Evolutionary conservation across 2,329 filamentous ascomycete species (phyloP), one percentile per base, ranked within the genome.

Genomic region (Cladosporium sp.): DNA sequence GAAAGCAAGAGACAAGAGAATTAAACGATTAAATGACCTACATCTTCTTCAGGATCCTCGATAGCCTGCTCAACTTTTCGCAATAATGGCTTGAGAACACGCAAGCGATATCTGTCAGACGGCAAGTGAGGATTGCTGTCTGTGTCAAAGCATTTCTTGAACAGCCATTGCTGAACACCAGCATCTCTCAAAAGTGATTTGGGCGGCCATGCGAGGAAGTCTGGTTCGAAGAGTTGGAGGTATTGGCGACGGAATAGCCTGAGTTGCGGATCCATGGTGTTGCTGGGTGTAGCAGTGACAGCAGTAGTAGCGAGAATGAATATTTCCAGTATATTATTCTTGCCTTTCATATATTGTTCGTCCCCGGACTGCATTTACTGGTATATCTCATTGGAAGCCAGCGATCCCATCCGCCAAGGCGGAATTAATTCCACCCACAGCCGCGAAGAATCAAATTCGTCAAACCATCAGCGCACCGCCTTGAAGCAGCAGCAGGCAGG

Each of bases 11-110:
- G 4, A 32, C 28, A 32, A 62, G 50, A 61, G 61, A 51, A 44
- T 48, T 47, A 49, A 36, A 40, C 48, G 10, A n/a, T 37, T 28
- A 15, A 25, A 34, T 20, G 48, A 78, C 89, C 78, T 87, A 96
- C 92, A 87, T 96, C 85, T 79, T 90, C 80, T 65, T 96, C 89
- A 73, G 91, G 92, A 71, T 96, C 85, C 58, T 83, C 79, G 48
- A 96, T 90, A 34, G 87, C 83, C 28, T 79, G 75, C 71, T 96
- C 90, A 53, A 96, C 85, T 57, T 78, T 82, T 7, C 78, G 74
- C 12, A 91, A 76, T 34, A 97, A 78, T 61, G 84, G 77, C 70
- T 96, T 96, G 52, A 97, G 73, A 1, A 90, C 82, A 59, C 84
- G 82, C 15, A 88, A 73, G 63, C 86, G 84, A 69, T 96, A 96